A percentile compares a stretch with the other conserved stretches of the same genome.
phyloP scores from a whole-genome alignment of 768 basidiomycete genomes.

The Mycena alexandri region DNA sequence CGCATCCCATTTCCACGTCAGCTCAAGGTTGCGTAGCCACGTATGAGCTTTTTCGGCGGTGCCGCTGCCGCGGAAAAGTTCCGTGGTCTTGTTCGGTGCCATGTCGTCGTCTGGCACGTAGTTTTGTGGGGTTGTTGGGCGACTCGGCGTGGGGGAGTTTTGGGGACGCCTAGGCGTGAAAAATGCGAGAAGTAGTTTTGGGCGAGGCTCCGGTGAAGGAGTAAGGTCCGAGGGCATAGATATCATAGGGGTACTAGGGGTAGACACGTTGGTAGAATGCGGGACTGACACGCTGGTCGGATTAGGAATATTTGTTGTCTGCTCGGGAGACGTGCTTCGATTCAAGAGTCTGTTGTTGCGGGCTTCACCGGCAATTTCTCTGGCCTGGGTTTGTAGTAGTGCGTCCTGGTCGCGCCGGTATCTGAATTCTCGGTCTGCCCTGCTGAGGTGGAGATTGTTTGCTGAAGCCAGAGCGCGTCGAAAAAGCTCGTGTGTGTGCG shows the following conservation, averaged over 20 bases:
- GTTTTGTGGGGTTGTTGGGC: no score
- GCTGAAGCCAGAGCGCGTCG: constrained; percentile 11
- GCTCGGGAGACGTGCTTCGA: no score
- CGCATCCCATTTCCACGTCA: no score
- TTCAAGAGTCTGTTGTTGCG: neutral
- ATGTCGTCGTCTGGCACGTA: no score
- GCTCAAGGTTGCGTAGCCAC: no score
- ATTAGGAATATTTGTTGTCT: no score
- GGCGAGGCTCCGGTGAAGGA: neutral
- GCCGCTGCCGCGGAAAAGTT: no score
- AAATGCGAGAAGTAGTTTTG: neutral
- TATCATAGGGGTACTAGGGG: constrained; percentile 2
- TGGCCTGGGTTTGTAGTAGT: no score
- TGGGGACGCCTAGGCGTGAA: constrained; percentile 1
- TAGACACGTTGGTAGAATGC: neutral
- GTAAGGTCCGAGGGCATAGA: constrained; percentile 8
- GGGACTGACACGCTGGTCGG: neutral
- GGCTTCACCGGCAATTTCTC: neutral
- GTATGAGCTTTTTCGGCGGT: no score
- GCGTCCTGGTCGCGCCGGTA: neutral
- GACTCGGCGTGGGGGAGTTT: no score
- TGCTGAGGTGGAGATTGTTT: constrained; percentile 13
- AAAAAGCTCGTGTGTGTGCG: neutral
- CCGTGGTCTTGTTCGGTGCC: no score
- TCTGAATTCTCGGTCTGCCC: neutral